Evolutionary conservation across 164 flowering plant genomes (phyloP), one percentile per base, ranked within the genome.

Genomic region (Euptelea pleiosperma): DNA sequence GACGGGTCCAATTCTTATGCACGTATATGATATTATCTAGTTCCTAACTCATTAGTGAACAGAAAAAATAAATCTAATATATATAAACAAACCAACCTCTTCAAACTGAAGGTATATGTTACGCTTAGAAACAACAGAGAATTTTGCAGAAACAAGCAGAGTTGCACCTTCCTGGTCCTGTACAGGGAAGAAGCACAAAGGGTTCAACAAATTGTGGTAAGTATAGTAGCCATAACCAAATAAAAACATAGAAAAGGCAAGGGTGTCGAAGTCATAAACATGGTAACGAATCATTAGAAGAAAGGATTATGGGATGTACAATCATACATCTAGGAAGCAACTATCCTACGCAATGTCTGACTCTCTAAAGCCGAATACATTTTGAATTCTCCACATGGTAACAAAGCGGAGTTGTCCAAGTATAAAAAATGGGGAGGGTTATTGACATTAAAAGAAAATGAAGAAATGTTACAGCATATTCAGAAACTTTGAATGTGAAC

Each of bases 151-250:
- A 53, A 89, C 98, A 31, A 87, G 72, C 69, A 92, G 68, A 30
- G 98, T 89, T 34, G 96, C 96, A 57, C 96, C 98, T 68, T 89
- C 96, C 44, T 89, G 80, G 54, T 92, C 93, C 98, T 91, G 77
- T 8, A 53, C 64, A 58, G 37, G 41, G 61, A 53, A 37, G 30
- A 33, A 65, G 35, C 9, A 35, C n/a, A 36, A 51, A 18, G 14
- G 42, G 35, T 48, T 30, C 19, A 50, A 25, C 36, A 25, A 39
- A 34, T 33, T 4, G 35, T 42, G 4, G 22, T 7, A 28, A 26
- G 45, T 19, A 9, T 10, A 14, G 26, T 0, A 18, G 10, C 26
- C 4, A n/a, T 30, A 16, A 31, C 3, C n/a, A n/a, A n/a, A n/a
- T n/a, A n/a, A n/a, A n/a, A n/a, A n/a, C n/a, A n/a, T n/a, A n/a